Base-by-base conservation (phyloP, 148 eudicot genomes). In the Dianthus caryophyllus region DNA sequence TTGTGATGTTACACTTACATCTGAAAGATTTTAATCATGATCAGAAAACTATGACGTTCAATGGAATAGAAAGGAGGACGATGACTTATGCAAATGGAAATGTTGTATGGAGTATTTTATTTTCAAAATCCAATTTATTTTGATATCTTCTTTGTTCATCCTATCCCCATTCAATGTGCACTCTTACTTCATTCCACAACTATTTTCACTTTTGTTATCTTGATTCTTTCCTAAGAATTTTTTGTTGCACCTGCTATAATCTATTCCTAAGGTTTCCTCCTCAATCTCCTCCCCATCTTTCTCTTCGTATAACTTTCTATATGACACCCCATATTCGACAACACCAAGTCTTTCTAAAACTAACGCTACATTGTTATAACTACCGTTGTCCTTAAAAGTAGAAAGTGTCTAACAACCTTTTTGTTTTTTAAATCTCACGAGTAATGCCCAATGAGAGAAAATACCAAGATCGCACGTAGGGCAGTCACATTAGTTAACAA, bases 1-100 rank as follows among this genome's bases (percentile, higher is more conserved):
- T 53, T 53, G 43, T 63, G 54, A 56, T 44, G 54, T 50, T 30
- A 66, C 46, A 71, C 24, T 30, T 22, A 33, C 15, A 60, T 43
- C 25, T 36, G 59, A 61, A 49, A 20, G 1, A 8, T 0, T 68
- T 11, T 33, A 33, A 58, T 60, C 12, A 47, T 48, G 20, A n/a
- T 17, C 58, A 65, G 49, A 21, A 65, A 65, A 29, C 22, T 36
- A 27, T 5, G 31, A 5, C 22, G 24, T 48, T 10, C 39, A 33
- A 33, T 33, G 8, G 39, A 8, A 8, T 33, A 33, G 39, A 33
- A 8, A 2, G 39, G 8, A 33, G 39, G 39, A 8, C 3, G 39
- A 33, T 3, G 39, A 33, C 8, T 3, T 33, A 33, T 33, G 39
- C 39, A 8, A 2, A 33, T 33, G 39, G 8, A 3, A 33, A 33